These are phyloP conservation scores for Ogataea polymorpha DNA, from an alignment of 805 yeast species.

Conservation along the genomic window DNA sequence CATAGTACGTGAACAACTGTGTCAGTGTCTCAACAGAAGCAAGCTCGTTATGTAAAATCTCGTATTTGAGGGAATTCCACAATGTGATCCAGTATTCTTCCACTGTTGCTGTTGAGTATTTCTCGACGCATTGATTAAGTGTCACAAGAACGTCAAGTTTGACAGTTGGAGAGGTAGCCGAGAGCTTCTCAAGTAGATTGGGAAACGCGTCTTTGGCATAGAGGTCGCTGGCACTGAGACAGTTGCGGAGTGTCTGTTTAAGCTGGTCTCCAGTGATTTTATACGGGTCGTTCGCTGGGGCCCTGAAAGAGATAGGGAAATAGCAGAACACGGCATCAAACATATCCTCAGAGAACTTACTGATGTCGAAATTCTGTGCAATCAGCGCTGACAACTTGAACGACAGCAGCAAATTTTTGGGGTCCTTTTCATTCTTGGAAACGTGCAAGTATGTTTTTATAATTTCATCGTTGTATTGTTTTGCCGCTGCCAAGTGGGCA, in stretches of 20 bases:
- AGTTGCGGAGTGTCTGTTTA: slow-evolving; percentile 55
- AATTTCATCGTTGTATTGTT: slow-evolving; percentile 37
- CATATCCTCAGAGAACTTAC: slow-evolving; percentile 54
- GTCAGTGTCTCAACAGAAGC: slow-evolving; percentile 29
- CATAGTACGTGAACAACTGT: slow-evolving; percentile 29
- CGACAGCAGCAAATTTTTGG: slow-evolving; percentile 74
- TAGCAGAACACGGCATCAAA: slow-evolving; percentile 92
- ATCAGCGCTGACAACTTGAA: slow-evolving; percentile 55
- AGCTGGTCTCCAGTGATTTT: slow-evolving; percentile 73
- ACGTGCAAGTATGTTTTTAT: slow-evolving; percentile 60
- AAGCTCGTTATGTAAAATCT: slow-evolving; percentile 74
- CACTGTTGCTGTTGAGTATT: slow-evolving; percentile 48
- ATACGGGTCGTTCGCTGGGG: slow-evolving; percentile 88
- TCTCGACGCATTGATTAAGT: slow-evolving; percentile 50
- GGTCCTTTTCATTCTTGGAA: slow-evolving; percentile 91
- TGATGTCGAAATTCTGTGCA: slow-evolving; percentile 39
- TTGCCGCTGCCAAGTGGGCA: slow-evolving; percentile 25
- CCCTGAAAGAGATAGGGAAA: slow-evolving; percentile 92
- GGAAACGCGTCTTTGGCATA: slow-evolving; percentile 76
- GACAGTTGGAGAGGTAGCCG: slow-evolving; percentile 70
- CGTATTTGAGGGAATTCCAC: slow-evolving; percentile 88
- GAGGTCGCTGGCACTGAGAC: slow-evolving; percentile 57
- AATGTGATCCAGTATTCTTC: slow-evolving; percentile 64
- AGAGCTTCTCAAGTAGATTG: slow-evolving; percentile 72
- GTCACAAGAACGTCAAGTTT: slow-evolving; percentile 73